A percentile compares a stretch with the other conserved stretches of the same genome.
These are phyloP conservation scores for Smallanthus sonchifolius DNA, from an alignment of 129 eudicot genomes.

Conservation along the genomic window DNA sequence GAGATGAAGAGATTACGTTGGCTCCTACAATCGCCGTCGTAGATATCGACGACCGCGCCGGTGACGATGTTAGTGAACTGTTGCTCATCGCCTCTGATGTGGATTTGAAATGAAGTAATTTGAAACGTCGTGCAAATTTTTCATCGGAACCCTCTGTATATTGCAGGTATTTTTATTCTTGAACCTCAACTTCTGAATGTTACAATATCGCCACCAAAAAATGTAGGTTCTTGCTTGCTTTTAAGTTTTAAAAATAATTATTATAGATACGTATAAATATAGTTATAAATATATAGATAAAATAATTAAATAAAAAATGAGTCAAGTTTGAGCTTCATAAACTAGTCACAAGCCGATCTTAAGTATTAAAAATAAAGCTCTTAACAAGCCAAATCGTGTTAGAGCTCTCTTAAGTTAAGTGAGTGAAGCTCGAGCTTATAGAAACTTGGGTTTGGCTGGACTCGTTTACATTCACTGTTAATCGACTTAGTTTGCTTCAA, in stretches of 20 bases:
- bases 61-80: conserved; percentile 62
- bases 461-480: too few relatives aligned
- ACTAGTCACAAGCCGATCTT: too few relatives aligned
- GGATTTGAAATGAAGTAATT: not conserved
- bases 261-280: too few relatives aligned
- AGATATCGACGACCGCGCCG: conserved; percentile 66
- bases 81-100: conserved; percentile 39
- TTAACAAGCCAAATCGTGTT: too few relatives aligned
- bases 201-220: not conserved
- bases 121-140: not conserved
- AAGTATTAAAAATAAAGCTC: too few relatives aligned
- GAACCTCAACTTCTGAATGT: not conserved
- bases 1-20: conserved; percentile 28
- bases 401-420: too few relatives aligned
- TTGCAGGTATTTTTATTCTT: not conserved
- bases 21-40: conserved; percentile 57
- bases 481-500: too few relatives aligned
- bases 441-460: too few relatives aligned
- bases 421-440: too few relatives aligned
- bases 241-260: not conserved
- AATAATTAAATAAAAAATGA: too few relatives aligned
- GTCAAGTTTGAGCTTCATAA: too few relatives aligned
- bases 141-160: not conserved
- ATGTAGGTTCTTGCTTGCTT: not conserved
- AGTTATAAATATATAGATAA: too few relatives aligned